Conservation (phyloP, 108 stramenopile genomes). For the Discostella pseudostelligera region DNA sequence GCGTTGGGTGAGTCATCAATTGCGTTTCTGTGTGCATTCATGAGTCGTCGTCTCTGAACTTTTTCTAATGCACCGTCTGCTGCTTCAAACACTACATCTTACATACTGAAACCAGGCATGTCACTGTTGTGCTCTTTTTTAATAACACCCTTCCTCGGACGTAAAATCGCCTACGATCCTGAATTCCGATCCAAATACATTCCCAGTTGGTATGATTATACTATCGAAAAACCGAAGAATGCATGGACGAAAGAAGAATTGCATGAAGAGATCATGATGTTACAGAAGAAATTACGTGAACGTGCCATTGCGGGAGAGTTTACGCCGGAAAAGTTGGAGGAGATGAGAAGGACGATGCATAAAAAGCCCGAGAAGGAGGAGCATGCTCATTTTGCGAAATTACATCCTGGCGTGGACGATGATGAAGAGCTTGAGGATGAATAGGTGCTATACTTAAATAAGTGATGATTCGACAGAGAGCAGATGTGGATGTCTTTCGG, state of each 20-base stretch:
- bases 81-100: no score
- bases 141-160: slow-evolving; percentile 69
- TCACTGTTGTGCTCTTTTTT: slow-evolving; percentile 62
- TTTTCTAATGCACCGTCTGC: neutral
- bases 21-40: neutral
- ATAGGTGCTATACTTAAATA: neutral
- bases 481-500: neutral
- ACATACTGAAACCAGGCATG: no score
- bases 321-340: slow-evolving; percentile 73
- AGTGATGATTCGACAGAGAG: neutral
- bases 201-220: slow-evolving; percentile 82
- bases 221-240: slow-evolving; percentile 63
- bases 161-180: slow-evolving; percentile 77
- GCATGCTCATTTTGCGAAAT: slow-evolving; percentile 62
- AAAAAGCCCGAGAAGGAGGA: slow-evolving; percentile 44
- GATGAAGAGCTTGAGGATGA: slow-evolving; percentile 63
- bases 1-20: slow-evolving; percentile 39
- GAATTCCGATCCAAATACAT: slow-evolving; percentile 74
- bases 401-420: slow-evolving; percentile 80
- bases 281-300: slow-evolving; percentile 54
- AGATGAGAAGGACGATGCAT: slow-evolving; percentile 52
- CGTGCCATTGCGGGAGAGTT: slow-evolving; percentile 81
- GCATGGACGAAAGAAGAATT: slow-evolving; percentile 78
- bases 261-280: slow-evolving; percentile 64
- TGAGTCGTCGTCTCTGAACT: no score